Percentiles rank a stretch among this genome's conserved stretches.
phyloP scores from a whole-genome alignment of 2,329 filamentous ascomycete genomes.

The Ophiostoma montium region DNA sequence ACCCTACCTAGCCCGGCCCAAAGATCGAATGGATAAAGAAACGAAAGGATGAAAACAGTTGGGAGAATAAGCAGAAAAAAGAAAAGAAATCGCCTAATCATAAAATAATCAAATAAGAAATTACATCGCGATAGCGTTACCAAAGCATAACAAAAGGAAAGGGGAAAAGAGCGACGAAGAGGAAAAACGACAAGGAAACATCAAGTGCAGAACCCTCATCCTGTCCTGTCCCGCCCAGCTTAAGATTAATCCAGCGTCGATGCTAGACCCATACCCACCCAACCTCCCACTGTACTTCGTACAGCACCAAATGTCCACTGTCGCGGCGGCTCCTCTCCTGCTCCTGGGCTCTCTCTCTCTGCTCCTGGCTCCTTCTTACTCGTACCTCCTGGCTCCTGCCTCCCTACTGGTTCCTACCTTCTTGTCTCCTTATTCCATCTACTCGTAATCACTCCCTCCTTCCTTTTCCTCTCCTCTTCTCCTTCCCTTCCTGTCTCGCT shows the following conservation, averaged over 20 bases:
- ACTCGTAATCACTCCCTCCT: neutral
- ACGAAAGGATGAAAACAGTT: too few species aligned
- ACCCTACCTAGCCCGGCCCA: neutral
- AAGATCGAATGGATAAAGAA: neutral
- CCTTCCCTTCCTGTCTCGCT: conserved; percentile 10
- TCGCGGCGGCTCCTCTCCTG: too few species aligned
- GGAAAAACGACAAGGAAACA: neutral
- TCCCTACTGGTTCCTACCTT: neutral
- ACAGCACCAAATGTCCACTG: too few species aligned
- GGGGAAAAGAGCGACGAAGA: neutral
- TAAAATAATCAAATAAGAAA: neutral
- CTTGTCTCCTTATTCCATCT: neutral
- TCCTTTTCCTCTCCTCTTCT: neutral
- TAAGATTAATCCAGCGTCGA: too few species aligned
- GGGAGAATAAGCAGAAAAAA: neutral
- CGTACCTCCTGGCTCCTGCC: neutral
- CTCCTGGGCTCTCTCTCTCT: neutral
- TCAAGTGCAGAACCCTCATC: neutral
- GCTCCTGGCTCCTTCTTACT: neutral
- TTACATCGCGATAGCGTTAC: neutral
- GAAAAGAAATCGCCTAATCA: neutral
- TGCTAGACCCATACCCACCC: too few species aligned
- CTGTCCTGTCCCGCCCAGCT: too few species aligned
- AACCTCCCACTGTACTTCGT: too few species aligned
- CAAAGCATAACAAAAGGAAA: neutral